Evolutionary conservation across 2,329 filamentous ascomycete species (phyloP), one percentile per base, ranked within the genome.

Genomic region (Fusarium brachygibbosum): DNA sequence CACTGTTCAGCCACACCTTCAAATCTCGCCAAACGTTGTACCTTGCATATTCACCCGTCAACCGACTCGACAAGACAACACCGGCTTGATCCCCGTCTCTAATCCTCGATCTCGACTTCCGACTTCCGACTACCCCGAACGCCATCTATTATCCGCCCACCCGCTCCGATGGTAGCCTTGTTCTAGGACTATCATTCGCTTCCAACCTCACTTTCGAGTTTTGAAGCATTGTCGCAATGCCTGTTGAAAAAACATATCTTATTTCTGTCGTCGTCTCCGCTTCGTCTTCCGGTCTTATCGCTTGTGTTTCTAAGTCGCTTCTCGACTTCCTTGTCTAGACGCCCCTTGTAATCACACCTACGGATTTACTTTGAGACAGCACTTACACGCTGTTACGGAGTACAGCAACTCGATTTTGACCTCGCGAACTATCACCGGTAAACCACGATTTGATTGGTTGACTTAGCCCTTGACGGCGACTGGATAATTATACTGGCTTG

Each of bases 191-290:
- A 70, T 75, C 75, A 71, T 54, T 65, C 58, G 69, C 61, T 68
- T 69, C 66, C 49, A 61, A 73, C 69, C 63, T 74, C 71, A 63
- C 35, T 54, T 54, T 64, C 68, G 68, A 73, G 59, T 58, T 62
- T 71, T 58, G 72, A 75, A 79, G 78, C 75, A 77, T 77, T 79
- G 70, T 74, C 78, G 88, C 82, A 76, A 90, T 90, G 88, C 83
- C 82, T 85, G 77, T 88, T 87, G 84, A 81, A 83, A 82, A 79
- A 80, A 78, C 78, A 74, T 75, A 74, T 75, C 72, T 77, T 77
- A 82, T 81, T 82, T 85, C 87, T 89, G 88, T 90, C 87, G 87
- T 84, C 85, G 82, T 86, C 86, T 85, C 82, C 80, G 85, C 83
- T 81, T 83, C 81, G 86, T 87, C 85, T 77, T 83, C 86, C 86